phyloP scores from a whole-genome alignment of 164 flowering plant genomes.

The Warburgia ugandensis region DNA sequence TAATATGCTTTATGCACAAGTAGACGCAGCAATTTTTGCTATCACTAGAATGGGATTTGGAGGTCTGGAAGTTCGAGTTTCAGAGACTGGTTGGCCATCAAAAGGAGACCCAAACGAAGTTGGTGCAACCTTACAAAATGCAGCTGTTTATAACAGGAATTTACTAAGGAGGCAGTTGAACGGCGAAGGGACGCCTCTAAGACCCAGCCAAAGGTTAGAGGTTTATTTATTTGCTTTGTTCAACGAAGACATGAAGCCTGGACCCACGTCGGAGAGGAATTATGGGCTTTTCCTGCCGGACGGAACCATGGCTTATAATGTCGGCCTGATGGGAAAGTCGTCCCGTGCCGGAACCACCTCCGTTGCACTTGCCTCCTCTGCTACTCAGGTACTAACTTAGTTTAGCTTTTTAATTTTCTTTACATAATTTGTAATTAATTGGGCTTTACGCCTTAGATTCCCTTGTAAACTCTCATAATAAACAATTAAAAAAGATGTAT shows the following conservation, averaged over 20 bases:
- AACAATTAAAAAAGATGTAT: not conserved
- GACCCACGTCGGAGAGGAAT: slow-evolving; percentile 87
- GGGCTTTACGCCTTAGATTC: too few species aligned
- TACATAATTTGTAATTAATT: not conserved
- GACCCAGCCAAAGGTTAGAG: slow-evolving; percentile 61
- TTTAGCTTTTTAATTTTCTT: not conserved
- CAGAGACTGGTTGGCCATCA: slow-evolving; percentile 99
- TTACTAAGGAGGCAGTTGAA: slow-evolving; percentile 56
- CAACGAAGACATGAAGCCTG: slow-evolving; percentile 86
- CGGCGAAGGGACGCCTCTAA: slow-evolving; percentile 79
- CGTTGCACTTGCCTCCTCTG: slow-evolving; percentile 49
- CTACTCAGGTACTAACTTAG: slow-evolving; percentile 39
- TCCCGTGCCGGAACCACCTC: slow-evolving; percentile 28
- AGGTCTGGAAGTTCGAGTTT: slow-evolving; percentile 63
- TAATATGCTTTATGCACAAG: slow-evolving; percentile 92
- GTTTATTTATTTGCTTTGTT: slow-evolving; percentile 80
- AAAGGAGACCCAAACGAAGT: slow-evolving; percentile 66
- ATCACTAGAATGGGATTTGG: slow-evolving; percentile 51
- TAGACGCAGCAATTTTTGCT: slow-evolving; percentile 78
- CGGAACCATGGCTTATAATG: slow-evolving; percentile 80
- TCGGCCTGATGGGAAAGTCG: slow-evolving; percentile 45
- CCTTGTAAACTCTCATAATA: too few species aligned
- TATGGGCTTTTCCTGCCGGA: slow-evolving; percentile 86
- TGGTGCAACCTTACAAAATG: slow-evolving; percentile 74
- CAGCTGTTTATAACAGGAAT: slow-evolving; percentile 59